Conservation (phyloP, 106 monocot species). For the Platanthera zijinensis region DNA sequence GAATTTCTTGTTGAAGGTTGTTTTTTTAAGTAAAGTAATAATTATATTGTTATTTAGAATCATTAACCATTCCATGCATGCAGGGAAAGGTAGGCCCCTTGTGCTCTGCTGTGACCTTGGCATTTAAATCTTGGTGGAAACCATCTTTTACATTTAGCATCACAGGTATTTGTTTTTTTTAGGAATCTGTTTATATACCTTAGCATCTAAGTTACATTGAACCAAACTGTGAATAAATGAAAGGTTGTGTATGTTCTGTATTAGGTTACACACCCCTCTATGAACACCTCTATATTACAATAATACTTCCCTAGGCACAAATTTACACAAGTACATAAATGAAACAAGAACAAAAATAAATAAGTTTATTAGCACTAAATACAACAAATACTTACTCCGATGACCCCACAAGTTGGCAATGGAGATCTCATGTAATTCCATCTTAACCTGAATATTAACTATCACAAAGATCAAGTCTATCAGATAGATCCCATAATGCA, state of each 20-base stretch:
- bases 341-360: too few species aligned
- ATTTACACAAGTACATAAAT: too few species aligned
- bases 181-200: background rate
- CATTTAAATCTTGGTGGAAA: constrained; percentile 97
- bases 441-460: too few species aligned
- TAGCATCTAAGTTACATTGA: background rate
- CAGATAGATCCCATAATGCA: too few species aligned
- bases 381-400: background rate
- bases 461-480: too few species aligned
- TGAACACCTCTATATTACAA: too few species aligned
- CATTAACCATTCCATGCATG: constrained; percentile 10
- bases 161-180: constrained; percentile 41
- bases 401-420: too few species aligned
- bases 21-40: background rate
- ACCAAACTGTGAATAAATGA: too few species aligned
- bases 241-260: too few species aligned
- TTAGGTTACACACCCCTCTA: too few species aligned
- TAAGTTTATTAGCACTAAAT: background rate
- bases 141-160: constrained; percentile 96
- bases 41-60: background rate
- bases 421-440: too few species aligned
- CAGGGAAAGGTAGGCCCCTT: constrained; percentile 81
- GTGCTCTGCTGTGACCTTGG: constrained; percentile 62
- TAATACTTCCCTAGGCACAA: too few species aligned
- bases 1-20: constrained; percentile 86